Percentiles rank a stretch among this genome's conserved stretches.
Conservation (phyloP, 106 monocot genomes). For the Iris macrosiphon region DNA sequence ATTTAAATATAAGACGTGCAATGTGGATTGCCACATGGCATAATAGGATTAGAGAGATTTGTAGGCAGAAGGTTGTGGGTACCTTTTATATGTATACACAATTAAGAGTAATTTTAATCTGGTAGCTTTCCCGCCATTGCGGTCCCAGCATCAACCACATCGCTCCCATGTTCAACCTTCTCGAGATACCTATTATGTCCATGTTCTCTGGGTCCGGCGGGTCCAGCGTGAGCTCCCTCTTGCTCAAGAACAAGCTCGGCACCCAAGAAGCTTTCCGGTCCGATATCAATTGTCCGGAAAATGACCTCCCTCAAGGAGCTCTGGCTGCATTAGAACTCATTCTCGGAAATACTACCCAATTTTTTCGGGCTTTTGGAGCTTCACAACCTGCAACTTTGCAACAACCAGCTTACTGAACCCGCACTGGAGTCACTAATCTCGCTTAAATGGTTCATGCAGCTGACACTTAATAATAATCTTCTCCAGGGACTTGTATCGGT, state of each 20-base stretch:
- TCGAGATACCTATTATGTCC: too few species aligned
- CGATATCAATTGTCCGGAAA: conserved; percentile 26
- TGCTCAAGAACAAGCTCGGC: conserved; percentile 53
- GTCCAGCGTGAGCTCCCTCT: conserved; percentile 32
- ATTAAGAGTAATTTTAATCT: too few species aligned
- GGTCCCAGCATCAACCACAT: too few species aligned
- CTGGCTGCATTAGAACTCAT: conserved; percentile 58
- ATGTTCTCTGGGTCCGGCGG: too few species aligned
- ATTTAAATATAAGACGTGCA: too few species aligned
- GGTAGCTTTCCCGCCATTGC: too few species aligned
- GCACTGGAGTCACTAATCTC: conserved; percentile 25
- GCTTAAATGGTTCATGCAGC: conserved; percentile 12
- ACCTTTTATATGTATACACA: too few species aligned
- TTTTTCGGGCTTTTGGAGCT: conserved; percentile 27
- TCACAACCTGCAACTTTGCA: conserved; percentile 38
- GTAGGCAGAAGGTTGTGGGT: too few species aligned
- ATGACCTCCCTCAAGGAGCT: conserved; percentile 41
- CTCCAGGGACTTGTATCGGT: conserved; percentile 43
- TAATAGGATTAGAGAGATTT: too few species aligned
- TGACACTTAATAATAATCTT: conserved; percentile 43
- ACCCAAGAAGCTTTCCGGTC: conserved; percentile 24
- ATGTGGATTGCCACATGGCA: too few species aligned
- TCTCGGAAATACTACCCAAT: conserved; percentile 52
- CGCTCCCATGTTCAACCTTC: too few species aligned
- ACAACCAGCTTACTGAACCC: conserved; percentile 45